Base-by-base conservation (phyloP, 139 green algal species). In the Volvox africanus region DNA sequence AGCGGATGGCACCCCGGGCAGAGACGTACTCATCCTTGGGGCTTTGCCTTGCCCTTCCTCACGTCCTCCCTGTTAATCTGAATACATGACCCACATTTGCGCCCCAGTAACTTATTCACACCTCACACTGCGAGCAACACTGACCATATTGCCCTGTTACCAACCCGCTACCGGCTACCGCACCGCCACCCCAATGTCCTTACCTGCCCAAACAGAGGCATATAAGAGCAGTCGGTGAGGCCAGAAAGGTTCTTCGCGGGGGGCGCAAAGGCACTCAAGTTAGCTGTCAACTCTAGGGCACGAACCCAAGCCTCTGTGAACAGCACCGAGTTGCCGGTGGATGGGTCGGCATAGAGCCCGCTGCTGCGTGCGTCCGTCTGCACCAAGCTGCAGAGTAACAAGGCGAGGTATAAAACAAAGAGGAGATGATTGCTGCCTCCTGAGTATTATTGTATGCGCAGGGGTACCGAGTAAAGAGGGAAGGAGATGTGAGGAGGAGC, bases 211-310 rank as follows among this genome's bases (percentile, higher is more conserved):
- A 86, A 86, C 12, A 50, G 44, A 21, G 81, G 61, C 61, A 61
- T 55, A 32, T 37, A 87, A 55, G 65, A 50, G 81, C 81, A 87
- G 81, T 61, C n/a, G 81, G n/a, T 71, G 28, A 11, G 5, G 80
- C 26, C 61, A 2, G 61, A 11, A 37, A 44, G 14, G 1, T 50
- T 26, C 36, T 61, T 62, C 2, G 14, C 9, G 6, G 81, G 81
- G 2, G 81, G 16, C n/a, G 81, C 81, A 21, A 50, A 55, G 13
- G 5, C 3, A 16, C 50, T 61, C 20, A 87, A 32, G 5, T 50
- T 30, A 1, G 22, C n/a, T 61, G 81, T n/a, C 24, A 87, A 20
- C 44, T 9, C 12, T 0, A 87, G 1, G 14, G 81, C 81, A 21
- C 11, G 1, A 28, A 32, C 61, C 81, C 81, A 87, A 14, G 81